phyloP scores from a whole-genome alignment of 1,284 basidiomycete species.

The Leccinum pachyderme region DNA sequence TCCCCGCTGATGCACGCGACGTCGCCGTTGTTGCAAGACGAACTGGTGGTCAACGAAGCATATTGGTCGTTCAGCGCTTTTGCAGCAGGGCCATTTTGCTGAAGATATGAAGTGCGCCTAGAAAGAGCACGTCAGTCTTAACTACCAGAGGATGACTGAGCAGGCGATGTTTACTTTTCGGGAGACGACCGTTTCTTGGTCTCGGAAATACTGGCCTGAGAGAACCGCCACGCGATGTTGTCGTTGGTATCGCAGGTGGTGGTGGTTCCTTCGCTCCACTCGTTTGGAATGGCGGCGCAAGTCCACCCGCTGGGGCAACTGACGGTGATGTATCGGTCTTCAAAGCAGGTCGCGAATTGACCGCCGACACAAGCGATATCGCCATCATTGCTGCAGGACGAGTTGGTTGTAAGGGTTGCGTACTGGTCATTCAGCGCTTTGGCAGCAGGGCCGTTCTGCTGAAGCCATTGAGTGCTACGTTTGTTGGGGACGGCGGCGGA shows the following conservation, averaged over 20 bases:
- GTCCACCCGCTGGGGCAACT: constrained; percentile 10
- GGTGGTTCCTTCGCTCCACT: constrained; percentile 14
- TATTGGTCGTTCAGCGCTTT: constrained; percentile 29
- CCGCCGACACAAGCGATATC: constrained; percentile 28
- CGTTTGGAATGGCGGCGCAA: constrained; percentile 22
- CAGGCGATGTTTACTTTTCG: not conserved
- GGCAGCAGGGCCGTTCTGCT: constrained; percentile 28
- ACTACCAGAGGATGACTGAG: not conserved
- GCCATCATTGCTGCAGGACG: constrained; percentile 20
- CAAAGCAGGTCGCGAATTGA: constrained; percentile 25
- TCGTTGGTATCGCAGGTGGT: constrained; percentile 17
- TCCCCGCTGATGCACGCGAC: constrained; percentile 27
- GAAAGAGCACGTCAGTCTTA: not conserved
- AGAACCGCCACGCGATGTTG: constrained; percentile 16
- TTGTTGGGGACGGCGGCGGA: constrained; percentile 15
- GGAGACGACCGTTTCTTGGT: constrained; percentile 8
- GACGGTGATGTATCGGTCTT: constrained; percentile 8
- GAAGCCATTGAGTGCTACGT: constrained; percentile 16
- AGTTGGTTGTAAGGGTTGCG: constrained; percentile 14
- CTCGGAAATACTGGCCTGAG: constrained; percentile 20
- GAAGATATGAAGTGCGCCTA: constrained; percentile 15
- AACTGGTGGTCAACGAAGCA: constrained; percentile 15
- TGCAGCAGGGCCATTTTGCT: constrained; percentile 28
- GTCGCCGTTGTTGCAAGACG: constrained; percentile 23
- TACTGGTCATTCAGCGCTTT: constrained; percentile 29